Evolutionary conservation across 2,329 filamentous ascomycete genomes (phyloP).

Genomic region (Colletotrichum higginsianum): DNA sequence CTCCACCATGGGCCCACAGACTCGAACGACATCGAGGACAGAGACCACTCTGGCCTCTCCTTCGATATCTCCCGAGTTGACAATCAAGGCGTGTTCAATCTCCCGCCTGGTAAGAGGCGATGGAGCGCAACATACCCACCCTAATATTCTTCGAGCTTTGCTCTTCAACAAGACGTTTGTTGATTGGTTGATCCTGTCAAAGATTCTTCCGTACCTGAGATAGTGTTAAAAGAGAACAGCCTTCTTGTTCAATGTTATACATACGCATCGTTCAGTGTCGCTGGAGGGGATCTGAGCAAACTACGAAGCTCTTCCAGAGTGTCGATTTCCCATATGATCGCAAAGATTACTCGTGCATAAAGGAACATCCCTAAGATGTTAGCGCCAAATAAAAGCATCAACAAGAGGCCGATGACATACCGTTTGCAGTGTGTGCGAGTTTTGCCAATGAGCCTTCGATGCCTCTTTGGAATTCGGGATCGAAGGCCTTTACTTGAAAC

Average conservation of each 20-base stretch:
- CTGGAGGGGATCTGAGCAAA: neutral
- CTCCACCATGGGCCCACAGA: slow-evolving; percentile 52
- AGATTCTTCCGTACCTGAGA: neutral
- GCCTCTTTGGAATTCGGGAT: neutral
- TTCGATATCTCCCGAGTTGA: neutral
- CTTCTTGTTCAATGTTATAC: neutral
- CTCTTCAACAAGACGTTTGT: neutral
- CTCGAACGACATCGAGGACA: slow-evolving; percentile 33
- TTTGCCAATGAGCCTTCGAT: neutral
- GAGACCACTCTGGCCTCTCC: neutral
- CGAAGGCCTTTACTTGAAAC: neutral
- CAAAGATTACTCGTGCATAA: neutral
- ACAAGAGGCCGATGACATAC: neutral
- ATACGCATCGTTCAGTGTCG: neutral
- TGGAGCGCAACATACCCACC: neutral
- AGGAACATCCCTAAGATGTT: neutral
- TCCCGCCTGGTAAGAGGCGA: neutral
- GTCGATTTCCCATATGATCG: no score
- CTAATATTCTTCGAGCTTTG: neutral
- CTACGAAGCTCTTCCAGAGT: no score
- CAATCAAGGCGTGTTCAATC: neutral
- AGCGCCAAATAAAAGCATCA: no score
- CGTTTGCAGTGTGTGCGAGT: neutral
- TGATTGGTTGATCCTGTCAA: neutral
- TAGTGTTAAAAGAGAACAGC: neutral